Evolutionary conservation across 2,329 filamentous ascomycete species (phyloP), one percentile per base, ranked within the genome.

Genomic region (Ophiocordyceps camponoti-saundersi): DNA sequence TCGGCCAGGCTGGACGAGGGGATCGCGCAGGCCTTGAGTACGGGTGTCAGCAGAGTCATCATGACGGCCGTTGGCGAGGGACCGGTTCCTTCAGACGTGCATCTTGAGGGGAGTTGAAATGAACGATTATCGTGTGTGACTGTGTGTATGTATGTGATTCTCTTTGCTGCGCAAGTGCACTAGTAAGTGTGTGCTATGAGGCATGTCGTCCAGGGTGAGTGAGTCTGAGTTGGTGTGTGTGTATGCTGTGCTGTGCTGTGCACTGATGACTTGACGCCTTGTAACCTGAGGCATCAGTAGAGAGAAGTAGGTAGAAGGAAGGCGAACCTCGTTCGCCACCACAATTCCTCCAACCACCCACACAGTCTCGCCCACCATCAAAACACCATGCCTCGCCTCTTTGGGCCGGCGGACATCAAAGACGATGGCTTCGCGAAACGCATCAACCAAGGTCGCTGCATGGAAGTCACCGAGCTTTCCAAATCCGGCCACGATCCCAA

Each of bases 21-120:
- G 46, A 73, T 81, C n/a, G 67, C 83, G 3, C 66, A 71, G 44
- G 70, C 77, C 34, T 64, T 98, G 53, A 80, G 80, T 66, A 75
- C 79, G 40, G 92, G 92, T 23, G 80, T 98, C 6, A 87, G 82
- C 64, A 77, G 89, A 52, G 81, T 98, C 36, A 98, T 98, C 54
- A 69, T 89, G 68, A 96, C 93, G 1, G 75, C 82, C 46, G 92
- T 98, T 42, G 92, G 92, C 1, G 86, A 93, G 61, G 92, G 90
- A 0, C 92, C 92, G 0, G 66, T 82, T 52, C 85, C 78, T 70
- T 85, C 87, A 5, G 75, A 90, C 16, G 76, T 90, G 59, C 80
- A 81, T 59, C 66, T 95, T 51, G 75, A 93, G 50, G 76, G 74
- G 26, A 10, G 26, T 29, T 29, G 26, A 29, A 29, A 10, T 2